A percentile compares a stretch with the other conserved stretches of the same genome.
phyloP scores from a whole-genome alignment of 2,329 filamentous ascomycete genomes.

The Cryphonectria naterciae region DNA sequence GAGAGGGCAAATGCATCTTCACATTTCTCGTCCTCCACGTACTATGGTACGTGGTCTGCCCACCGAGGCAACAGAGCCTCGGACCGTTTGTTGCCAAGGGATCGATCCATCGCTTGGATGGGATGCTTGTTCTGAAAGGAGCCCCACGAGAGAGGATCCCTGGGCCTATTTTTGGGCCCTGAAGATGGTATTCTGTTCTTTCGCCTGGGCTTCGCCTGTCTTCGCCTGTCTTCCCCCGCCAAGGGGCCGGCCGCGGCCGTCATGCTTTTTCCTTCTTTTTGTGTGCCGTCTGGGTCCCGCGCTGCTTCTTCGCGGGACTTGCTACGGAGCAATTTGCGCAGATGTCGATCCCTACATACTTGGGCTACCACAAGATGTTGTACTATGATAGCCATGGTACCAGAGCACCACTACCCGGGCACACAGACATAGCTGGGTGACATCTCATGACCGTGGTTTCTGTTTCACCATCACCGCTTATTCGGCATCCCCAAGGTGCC shows the following conservation, averaged over 20 bases:
- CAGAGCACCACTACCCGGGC: not conserved
- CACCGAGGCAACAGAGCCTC: slow-evolving; percentile 10
- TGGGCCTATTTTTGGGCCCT: not conserved
- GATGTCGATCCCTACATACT: not conserved
- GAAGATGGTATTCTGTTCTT: not conserved
- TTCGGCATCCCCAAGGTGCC: slow-evolving; percentile 8
- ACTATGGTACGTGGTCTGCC: not conserved
- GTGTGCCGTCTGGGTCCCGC: slow-evolving; percentile 2
- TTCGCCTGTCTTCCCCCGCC: not conserved
- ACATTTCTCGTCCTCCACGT: slow-evolving; percentile 5
- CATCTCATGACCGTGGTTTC: slow-evolving; percentile 1
- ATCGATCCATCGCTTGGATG: not conserved
- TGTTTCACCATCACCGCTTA: slow-evolving; percentile 19
- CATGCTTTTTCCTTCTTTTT: not conserved
- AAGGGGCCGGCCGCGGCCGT: not conserved
- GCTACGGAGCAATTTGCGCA: not conserved
- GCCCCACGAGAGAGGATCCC: too few species aligned
- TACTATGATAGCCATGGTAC: not conserved
- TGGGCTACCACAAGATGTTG: not conserved
- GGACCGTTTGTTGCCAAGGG: slow-evolving; percentile 4
- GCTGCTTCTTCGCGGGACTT: not conserved
- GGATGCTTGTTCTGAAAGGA: not conserved
- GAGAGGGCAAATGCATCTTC: slow-evolving; percentile 7
- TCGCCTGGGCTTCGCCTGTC: not conserved
- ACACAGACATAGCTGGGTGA: slow-evolving; percentile 4